Percentiles rank a stretch among this genome's conserved stretches.
Conservation (phyloP, 805 yeast genomes). For the Kodamaea jinghongensis region DNA sequence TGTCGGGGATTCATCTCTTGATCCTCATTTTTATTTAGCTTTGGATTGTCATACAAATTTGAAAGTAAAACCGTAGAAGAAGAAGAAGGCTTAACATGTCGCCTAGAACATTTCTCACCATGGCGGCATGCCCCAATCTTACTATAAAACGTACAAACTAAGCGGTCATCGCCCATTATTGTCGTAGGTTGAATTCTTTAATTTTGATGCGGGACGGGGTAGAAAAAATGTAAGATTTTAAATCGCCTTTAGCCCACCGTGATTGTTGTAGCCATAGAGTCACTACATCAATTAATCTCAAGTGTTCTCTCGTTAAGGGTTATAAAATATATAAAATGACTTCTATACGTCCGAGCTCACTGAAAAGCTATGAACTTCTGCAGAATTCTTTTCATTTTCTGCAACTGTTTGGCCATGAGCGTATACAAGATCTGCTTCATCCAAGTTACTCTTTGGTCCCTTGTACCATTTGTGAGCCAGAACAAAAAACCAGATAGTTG, state of each 20-base stretch:
- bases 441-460: constrained; percentile 59
- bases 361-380: constrained; percentile 1
- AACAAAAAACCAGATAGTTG: constrained; percentile 47
- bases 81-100: constrained; percentile 61
- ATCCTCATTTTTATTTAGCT: constrained; percentile 32
- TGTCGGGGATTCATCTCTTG: constrained; percentile 34
- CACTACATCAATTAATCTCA: no score
- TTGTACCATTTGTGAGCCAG: constrained; percentile 58
- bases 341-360: constrained; percentile 4
- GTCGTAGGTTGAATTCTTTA: no score
- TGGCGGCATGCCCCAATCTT: constrained; percentile 94
- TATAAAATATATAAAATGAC: no score
- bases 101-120: constrained; percentile 81
- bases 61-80: constrained; percentile 66
- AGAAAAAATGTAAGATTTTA: no score
- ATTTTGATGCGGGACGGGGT: no score
- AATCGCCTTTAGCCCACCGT: no score
- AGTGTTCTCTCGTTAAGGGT: no score
- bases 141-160: constrained; percentile 56
- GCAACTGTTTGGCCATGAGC: constrained; percentile 13
- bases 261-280: no score
- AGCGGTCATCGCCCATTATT: constrained; percentile 6
- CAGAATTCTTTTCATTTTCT: constrained; percentile 4
- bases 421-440: constrained; percentile 27
- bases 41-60: constrained; percentile 64